phyloP scores from a whole-genome alignment of 768 basidiomycete species.

The Phanerochaete sordida region DNA sequence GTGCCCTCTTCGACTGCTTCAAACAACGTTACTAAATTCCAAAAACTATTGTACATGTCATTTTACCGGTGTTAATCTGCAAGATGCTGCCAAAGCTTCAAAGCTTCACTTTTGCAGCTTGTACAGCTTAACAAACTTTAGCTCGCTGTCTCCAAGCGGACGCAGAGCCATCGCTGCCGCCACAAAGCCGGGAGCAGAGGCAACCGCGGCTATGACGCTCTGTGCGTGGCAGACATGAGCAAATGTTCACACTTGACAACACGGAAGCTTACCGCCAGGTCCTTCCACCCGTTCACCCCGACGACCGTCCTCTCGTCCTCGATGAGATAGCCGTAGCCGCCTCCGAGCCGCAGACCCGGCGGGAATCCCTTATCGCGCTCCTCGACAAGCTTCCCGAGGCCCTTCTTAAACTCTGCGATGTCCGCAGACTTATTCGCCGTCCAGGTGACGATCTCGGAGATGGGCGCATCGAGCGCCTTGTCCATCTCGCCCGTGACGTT shows the following conservation, averaged over 20 bases:
- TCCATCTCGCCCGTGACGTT: background rate
- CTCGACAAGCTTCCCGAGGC: background rate
- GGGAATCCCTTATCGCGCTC: background rate
- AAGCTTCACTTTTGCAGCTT: no score
- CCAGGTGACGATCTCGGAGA: slow-evolving; percentile 3
- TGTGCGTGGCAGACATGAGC: background rate
- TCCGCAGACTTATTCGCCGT: background rate
- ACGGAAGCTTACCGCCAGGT: background rate
- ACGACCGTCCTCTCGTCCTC: slow-evolving; percentile 5
- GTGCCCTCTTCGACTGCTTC: no score
- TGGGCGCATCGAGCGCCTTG: slow-evolving; percentile 1
- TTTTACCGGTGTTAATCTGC: no score
- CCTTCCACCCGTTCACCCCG: background rate
- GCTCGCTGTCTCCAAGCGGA: background rate
- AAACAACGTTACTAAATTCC: no score
- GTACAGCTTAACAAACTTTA: background rate
- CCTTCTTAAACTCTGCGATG: background rate
- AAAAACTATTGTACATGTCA: no score
- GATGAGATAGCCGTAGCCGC: slow-evolving; percentile 2
- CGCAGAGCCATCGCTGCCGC: background rate
- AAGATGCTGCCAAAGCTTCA: no score
- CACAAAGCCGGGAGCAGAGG: background rate
- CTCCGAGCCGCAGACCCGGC: background rate
- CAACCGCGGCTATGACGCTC: background rate
- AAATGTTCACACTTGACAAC: background rate